Percentiles rank a stretch among this genome's conserved stretches.
phyloP scores from a whole-genome alignment of 2,329 filamentous ascomycete genomes.

The Kalmusia sp. region DNA sequence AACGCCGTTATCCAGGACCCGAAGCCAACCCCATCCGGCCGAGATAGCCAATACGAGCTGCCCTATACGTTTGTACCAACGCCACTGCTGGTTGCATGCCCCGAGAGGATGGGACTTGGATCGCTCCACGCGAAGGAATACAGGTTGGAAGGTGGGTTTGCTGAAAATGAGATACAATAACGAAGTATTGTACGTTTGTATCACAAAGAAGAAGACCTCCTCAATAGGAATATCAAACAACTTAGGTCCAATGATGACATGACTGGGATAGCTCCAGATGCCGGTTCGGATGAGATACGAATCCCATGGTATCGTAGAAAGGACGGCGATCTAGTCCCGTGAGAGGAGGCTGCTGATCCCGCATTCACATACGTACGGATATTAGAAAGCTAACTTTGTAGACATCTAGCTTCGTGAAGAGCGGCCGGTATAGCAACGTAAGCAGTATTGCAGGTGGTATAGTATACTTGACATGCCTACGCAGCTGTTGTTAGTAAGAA shows the following conservation, averaged over 20 bases:
- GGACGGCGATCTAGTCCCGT: slow-evolving; percentile 63
- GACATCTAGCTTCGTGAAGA: slow-evolving; percentile 67
- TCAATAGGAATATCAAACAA: slow-evolving; percentile 72
- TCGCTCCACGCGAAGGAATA: slow-evolving; percentile 56
- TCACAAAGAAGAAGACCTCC: slow-evolving; percentile 78
- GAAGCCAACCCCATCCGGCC: slow-evolving; percentile 54
- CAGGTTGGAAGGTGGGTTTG: slow-evolving; percentile 66
- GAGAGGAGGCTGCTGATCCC: slow-evolving; percentile 19
- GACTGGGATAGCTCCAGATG: slow-evolving; percentile 74
- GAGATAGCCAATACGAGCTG: slow-evolving; percentile 57
- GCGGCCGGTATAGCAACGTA: slow-evolving; percentile 65
- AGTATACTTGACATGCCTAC: slow-evolving; percentile 71
- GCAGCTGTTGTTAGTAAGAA: neutral
- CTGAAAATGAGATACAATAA: slow-evolving; percentile 72
- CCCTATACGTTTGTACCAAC: slow-evolving; percentile 54
- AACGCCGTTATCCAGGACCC: slow-evolving; percentile 55
- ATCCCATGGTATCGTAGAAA: slow-evolving; percentile 77
- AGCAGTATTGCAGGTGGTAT: slow-evolving; percentile 68
- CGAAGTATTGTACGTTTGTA: slow-evolving; percentile 77
- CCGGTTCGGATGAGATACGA: slow-evolving; percentile 72
- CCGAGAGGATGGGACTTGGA: slow-evolving; percentile 23
- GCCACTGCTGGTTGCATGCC: slow-evolving; percentile 43
- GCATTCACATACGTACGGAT: slow-evolving; percentile 43
- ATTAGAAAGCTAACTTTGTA: slow-evolving; percentile 69
- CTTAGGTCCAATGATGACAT: slow-evolving; percentile 68